These are phyloP conservation scores for Coniosporium tulheliwenetii DNA, from an alignment of 2,329 filamentous ascomycete species.

Conservation along the genomic window DNA sequence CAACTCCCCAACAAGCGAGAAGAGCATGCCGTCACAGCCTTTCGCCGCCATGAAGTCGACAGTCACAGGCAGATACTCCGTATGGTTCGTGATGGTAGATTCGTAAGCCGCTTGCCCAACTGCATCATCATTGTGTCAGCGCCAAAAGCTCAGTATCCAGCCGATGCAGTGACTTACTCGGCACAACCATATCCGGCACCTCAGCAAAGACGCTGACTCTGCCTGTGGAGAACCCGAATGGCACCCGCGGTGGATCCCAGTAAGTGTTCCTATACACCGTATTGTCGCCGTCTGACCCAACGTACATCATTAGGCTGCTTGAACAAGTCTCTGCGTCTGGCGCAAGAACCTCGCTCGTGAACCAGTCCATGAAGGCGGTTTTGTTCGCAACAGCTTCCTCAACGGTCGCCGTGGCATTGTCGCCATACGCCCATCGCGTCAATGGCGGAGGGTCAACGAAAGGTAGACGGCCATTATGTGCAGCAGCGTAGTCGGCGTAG, in stretches of 20 bases:
- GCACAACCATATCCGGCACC: slow-evolving; percentile 30
- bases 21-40: slow-evolving; percentile 45
- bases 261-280: slow-evolving; percentile 31
- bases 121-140: slow-evolving; percentile 1
- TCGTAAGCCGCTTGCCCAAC: slow-evolving; percentile 27
- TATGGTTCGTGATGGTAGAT: slow-evolving; percentile 30
- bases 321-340: slow-evolving; percentile 30
- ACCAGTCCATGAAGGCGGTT: slow-evolving; percentile 32
- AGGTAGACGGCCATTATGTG: slow-evolving; percentile 27
- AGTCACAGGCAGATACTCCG: slow-evolving; percentile 40
- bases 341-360: slow-evolving; percentile 29
- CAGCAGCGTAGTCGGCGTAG: slow-evolving; percentile 32
- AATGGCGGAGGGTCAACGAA: slow-evolving; percentile 35
- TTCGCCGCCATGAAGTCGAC: slow-evolving; percentile 41
- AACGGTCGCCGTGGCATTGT: slow-evolving; percentile 19
- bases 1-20: slow-evolving; percentile 36
- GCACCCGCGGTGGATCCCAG: slow-evolving; percentile 23
- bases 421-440: slow-evolving; percentile 31
- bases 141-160: not conserved
- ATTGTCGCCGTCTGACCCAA: slow-evolving; percentile 20
- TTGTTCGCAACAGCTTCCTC: slow-evolving; percentile 33
- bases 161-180: slow-evolving; percentile 10
- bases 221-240: slow-evolving; percentile 31
- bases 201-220: slow-evolving; percentile 34
- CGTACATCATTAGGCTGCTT: slow-evolving; percentile 33